Conservation (phyloP, 2,329 filamentous ascomycete genomes). For the Venturiaceae sp. region DNA sequence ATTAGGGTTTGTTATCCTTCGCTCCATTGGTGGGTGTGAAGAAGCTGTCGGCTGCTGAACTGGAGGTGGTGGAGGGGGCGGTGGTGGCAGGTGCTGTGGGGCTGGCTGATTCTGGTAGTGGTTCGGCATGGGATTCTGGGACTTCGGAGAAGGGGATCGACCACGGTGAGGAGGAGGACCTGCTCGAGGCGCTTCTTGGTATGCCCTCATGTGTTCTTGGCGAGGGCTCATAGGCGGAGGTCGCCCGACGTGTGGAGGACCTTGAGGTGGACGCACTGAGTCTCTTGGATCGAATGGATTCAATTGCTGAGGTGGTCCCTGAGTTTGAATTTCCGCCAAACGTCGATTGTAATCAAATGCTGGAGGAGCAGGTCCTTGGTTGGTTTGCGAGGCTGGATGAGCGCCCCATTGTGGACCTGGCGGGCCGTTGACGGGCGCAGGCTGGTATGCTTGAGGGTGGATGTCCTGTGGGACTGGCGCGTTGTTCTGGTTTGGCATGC, state of each 20-base stretch:
- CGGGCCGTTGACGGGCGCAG: slow-evolving; percentile 69
- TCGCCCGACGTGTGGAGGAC: slow-evolving; percentile 59
- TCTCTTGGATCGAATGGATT: slow-evolving; percentile 60
- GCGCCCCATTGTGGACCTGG: slow-evolving; percentile 85
- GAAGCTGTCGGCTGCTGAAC: slow-evolving; percentile 30
- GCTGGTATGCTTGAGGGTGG: slow-evolving; percentile 88
- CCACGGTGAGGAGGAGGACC: slow-evolving; percentile 34
- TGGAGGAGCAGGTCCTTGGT: slow-evolving; percentile 54
- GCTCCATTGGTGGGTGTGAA: slow-evolving; percentile 39
- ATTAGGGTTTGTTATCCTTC: slow-evolving; percentile 36
- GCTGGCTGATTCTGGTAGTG: slow-evolving; percentile 31
- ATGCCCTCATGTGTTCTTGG: slow-evolving; percentile 56
- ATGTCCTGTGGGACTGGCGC: slow-evolving; percentile 93
- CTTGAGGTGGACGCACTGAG: slow-evolving; percentile 56
- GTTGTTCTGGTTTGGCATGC: slow-evolving; percentile 59
- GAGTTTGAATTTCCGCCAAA: slow-evolving; percentile 65
- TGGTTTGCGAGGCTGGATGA: slow-evolving; percentile 51
- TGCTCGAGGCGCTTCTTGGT: slow-evolving; percentile 54
- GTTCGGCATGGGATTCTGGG: slow-evolving; percentile 41
- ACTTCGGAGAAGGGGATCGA: slow-evolving; percentile 51
- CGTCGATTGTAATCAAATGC: slow-evolving; percentile 52
- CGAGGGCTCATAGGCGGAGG: slow-evolving; percentile 44
- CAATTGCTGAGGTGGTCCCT: slow-evolving; percentile 53
- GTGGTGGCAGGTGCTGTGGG: slow-evolving; percentile 21
- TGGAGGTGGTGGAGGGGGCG: slow-evolving; percentile 34